Conservation (phyloP, 371 early-diverging fungal species). For the Smittium mucronatum region DNA sequence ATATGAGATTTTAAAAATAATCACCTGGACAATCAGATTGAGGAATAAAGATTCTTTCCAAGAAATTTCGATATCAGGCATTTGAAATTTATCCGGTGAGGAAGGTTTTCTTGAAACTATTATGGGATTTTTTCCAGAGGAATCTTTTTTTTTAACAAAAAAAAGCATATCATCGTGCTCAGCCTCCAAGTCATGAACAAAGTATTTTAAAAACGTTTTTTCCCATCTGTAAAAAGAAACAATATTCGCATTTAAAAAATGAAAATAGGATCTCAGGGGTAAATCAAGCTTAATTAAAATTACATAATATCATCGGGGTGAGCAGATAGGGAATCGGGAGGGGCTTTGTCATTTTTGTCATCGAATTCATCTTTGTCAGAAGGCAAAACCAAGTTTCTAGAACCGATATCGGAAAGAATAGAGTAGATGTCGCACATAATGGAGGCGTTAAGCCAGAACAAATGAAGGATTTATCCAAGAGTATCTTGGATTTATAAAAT, state of each 20-base stretch:
- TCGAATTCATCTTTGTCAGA: background rate
- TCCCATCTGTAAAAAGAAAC: no score
- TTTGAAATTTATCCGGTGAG: constrained; percentile 26
- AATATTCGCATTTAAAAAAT: no score
- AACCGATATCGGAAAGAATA: background rate
- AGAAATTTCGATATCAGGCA: constrained; percentile 25
- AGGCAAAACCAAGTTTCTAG: background rate
- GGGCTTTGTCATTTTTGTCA: background rate
- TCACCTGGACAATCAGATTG: constrained; percentile 61
- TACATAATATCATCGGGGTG: background rate
- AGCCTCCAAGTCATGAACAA: constrained; percentile 42
- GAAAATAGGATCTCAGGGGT: no score
- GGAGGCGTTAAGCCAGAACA: background rate
- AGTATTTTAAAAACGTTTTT: constrained; percentile 47
- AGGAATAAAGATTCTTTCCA: constrained; percentile 78
- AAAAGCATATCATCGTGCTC: constrained; percentile 61
- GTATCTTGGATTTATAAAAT: no score
- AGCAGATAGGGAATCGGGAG: background rate
- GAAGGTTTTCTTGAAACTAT: constrained; percentile 39
- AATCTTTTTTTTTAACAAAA: constrained; percentile 40
- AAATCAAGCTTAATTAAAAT: no score
- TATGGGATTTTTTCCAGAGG: no score
- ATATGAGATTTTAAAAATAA: background rate
- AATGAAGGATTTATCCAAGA: no score
- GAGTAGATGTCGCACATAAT: background rate